Base-by-base conservation (phyloP, 208 protist genomes). In the Angomonas ambiguus region DNA sequence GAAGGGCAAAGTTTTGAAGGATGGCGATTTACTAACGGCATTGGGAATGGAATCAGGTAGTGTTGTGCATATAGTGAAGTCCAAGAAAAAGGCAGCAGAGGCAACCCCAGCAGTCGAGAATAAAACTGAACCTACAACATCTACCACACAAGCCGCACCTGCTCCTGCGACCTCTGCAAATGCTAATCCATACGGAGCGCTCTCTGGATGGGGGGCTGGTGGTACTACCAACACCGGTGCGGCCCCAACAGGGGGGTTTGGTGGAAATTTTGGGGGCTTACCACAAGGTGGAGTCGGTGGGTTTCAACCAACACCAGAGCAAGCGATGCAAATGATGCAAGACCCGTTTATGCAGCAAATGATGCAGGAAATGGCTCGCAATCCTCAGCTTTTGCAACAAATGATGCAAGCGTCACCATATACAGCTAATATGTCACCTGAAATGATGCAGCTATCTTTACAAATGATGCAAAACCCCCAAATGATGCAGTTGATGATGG, bases 1-100 rank as follows among this genome's bases (percentile, higher is more conserved):
- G 4, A 71, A 78, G 6, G 92, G 89, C 0, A 94, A 92, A 56
- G 86, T 97, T 16, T 62, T 97, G 30, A 97, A 97, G 57, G 88
- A 95, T 67, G 74, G 72, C 2, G 77, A 87, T 48, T 56, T 91
- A 41, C 78, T 97, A 22, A 83, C 83, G 42, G 78, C 71, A 28
- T 56, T 86, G 13, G 92, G 92, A 10, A 77, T 97, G 65, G 82
- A 90, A 56, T 62, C 85, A 35, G 92, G 88, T 0, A 85, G 79
- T 57, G 87, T 87, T 28, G 67, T 97, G 45, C 90, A 97, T 59
- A 77, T 97, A 65, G 92, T 97, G 13, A 77, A 88, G 20, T 83
- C 82, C 63, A 83, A 89, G 71, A 91, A 77, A 48, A 75, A 60
- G 2, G 16, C 68, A 13, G 2, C 51, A 22, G 34, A 38, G 64